These are phyloP conservation scores for Solanum gandarillasii DNA, from an alignment of 257 asterid genomes.

Conservation along the genomic window DNA sequence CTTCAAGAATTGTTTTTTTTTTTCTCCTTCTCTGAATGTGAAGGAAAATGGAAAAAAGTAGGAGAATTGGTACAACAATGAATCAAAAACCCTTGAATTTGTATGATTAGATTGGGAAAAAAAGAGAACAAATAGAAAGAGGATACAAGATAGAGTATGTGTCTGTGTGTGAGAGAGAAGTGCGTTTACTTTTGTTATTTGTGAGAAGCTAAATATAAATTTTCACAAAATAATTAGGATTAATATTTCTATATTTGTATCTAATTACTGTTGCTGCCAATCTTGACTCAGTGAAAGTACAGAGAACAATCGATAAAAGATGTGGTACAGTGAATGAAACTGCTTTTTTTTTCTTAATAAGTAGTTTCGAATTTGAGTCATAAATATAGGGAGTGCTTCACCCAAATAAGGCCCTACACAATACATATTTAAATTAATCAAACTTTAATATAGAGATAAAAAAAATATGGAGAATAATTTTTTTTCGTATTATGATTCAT, in stretches of 20 bases:
- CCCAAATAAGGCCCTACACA: accelerated
- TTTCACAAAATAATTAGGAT: neutral
- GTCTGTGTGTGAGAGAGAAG: neutral
- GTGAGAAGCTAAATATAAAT: neutral
- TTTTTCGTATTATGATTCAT: neutral
- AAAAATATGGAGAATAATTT: too few relatives aligned
- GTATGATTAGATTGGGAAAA: slow-evolving; percentile 11
- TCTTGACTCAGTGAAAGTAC: neutral
- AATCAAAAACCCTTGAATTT: slow-evolving; percentile 5
- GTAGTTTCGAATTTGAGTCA: too few relatives aligned
- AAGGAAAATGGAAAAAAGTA: neutral
- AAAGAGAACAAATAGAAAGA: neutral
- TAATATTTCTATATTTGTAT: neutral
- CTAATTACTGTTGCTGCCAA: neutral
- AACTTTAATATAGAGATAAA: too few relatives aligned
- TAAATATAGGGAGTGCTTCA: too few relatives aligned
- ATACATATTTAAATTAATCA: too few relatives aligned
- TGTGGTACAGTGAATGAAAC: accelerated
- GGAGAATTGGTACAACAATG: neutral
- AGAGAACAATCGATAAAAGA: neutral
- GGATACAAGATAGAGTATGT: neutral
- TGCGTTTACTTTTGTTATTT: slow-evolving; percentile 1
- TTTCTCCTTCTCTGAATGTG: neutral
- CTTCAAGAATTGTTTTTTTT: neutral
- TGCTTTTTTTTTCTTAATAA: too few relatives aligned